These are phyloP conservation scores for Pugionium cornutum DNA, from an alignment of 345 rosid genomes.

Conservation along the genomic window DNA sequence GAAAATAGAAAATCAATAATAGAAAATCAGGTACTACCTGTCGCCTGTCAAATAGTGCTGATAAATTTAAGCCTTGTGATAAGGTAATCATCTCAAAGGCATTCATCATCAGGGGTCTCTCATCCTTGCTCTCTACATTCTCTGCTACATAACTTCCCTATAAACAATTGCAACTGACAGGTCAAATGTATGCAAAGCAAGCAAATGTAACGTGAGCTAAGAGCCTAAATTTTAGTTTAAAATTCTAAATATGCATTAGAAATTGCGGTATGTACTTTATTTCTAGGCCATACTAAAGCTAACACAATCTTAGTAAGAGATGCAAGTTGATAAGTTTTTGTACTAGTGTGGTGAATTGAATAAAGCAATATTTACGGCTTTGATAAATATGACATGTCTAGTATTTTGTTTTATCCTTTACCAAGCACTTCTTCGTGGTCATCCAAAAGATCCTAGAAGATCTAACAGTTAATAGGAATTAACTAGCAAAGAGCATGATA, in stretches of 20 bases:
- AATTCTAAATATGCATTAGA: neutral
- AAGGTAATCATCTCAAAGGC: slow-evolving; percentile 97
- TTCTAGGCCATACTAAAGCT: slow-evolving; percentile 17
- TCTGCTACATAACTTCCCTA: slow-evolving; percentile 77
- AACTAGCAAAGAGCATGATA: slow-evolving; percentile 10
- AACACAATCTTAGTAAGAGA: slow-evolving; percentile 18
- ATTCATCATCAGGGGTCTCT: slow-evolving; percentile 80
- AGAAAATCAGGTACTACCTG: slow-evolving; percentile 52
- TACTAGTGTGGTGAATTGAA: neutral
- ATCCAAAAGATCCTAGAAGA: neutral
- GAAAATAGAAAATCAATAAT: neutral
- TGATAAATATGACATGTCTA: too few relatives aligned
- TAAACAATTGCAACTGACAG: slow-evolving; percentile 20
- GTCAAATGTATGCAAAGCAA: slow-evolving; percentile 13
- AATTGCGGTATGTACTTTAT: neutral
- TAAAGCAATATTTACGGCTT: neutral
- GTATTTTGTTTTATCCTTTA: too few relatives aligned
- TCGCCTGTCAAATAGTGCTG: slow-evolving; percentile 83
- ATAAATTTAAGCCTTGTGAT: slow-evolving; percentile 93
- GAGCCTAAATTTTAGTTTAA: neutral
- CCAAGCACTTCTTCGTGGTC: too few relatives aligned
- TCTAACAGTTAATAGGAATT: neutral
- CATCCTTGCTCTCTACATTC: slow-evolving; percentile 47
- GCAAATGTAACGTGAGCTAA: slow-evolving; percentile 15
- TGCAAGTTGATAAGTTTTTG: neutral